Evolutionary conservation across 371 early-diverging fungal genomes (phyloP), one percentile per base, ranked within the genome.

Genomic region (Coemansia sp.): DNA sequence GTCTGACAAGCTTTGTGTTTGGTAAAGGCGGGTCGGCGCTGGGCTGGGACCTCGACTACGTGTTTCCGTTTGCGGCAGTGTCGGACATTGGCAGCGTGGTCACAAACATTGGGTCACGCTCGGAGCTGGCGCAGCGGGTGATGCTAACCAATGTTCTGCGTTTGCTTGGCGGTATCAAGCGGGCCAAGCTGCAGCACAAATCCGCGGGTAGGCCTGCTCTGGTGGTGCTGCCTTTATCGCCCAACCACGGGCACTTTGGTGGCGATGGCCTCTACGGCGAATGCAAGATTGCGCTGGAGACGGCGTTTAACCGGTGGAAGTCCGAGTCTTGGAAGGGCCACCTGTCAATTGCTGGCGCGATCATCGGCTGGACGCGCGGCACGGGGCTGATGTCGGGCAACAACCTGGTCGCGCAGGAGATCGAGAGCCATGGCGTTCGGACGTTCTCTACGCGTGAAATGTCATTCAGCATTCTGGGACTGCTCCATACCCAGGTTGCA

Each of bases 281-380:
- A 77, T 90, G 94, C 72, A 97, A 97, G 87, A 85, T 94, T 59
- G 88, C 87, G 16, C 84, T 97, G 36, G 94, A 94, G 82, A 93
- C 94, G 41, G 77, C 93, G 57, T 84, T 97, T 77, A 92, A 93
- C 88, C 86, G 94, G 59, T 97, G 94, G 94, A 81, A 88, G 59
- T 88, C 95, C 62, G 97, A 97, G 75, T 83, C 83, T 57, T 97
- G 97, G 97, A 88, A 88, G 90, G 83, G 81, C 69, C 93, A 94
- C 83, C 77, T 97, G 68, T 84, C 90, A 52, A 89, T 97, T 59
- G 82, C 90, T 54, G 96, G 97, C 68, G 92, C 94, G 56, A 91
- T 92, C 53, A 97, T 97, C 76, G 97, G 96, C 39, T 97, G 97
- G 95, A 94, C 95, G 45, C 89, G 95, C 72, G 95, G 97, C 68